These are phyloP conservation scores for Aotearoamyces nothofagi DNA, from an alignment of 2,329 filamentous ascomycete species.

Conservation along the genomic window DNA sequence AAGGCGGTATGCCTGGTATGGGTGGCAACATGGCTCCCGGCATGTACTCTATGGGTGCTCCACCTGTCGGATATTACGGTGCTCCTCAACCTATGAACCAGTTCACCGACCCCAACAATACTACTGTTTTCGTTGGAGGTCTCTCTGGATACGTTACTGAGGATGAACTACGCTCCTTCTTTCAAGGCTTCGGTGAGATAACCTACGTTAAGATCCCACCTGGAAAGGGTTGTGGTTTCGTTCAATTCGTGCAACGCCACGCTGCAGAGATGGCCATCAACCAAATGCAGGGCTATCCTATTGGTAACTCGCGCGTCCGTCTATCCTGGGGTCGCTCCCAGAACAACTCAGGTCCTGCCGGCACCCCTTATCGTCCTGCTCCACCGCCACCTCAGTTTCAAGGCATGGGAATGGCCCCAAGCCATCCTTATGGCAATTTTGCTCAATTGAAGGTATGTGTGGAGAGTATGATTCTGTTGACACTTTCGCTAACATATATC, in stretches of 20 bases:
- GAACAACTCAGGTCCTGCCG: slow-evolving; percentile 95
- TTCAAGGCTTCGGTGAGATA: slow-evolving; percentile 98
- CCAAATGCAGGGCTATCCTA: slow-evolving; percentile 99
- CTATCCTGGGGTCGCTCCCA: slow-evolving; percentile 96
- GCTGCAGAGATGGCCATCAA: slow-evolving; percentile 99
- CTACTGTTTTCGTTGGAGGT: slow-evolving; percentile 94
- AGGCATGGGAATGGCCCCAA: slow-evolving; percentile 32
- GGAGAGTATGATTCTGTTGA: no score
- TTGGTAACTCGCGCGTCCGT: slow-evolving; percentile 94
- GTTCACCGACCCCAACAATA: slow-evolving; percentile 99
- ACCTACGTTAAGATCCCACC: slow-evolving; percentile 99
- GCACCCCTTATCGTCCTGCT: slow-evolving; percentile 91
- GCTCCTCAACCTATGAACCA: slow-evolving; percentile 87
- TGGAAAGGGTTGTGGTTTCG: slow-evolving; percentile 97
- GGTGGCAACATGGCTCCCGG: slow-evolving; percentile 30
- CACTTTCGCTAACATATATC: neutral
- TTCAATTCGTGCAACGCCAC: slow-evolving; percentile 97
- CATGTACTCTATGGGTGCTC: slow-evolving; percentile 54
- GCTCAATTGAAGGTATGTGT: slow-evolving; percentile 20
- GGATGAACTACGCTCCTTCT: slow-evolving; percentile 98
- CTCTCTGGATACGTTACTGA: slow-evolving; percentile 97
- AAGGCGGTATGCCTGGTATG: slow-evolving; percentile 33
- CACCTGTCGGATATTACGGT: slow-evolving; percentile 52
- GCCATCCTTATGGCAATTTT: slow-evolving; percentile 19
- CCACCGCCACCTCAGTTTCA: slow-evolving; percentile 65